Conservation (phyloP, 148 eudicot species). For the Chenopodium suecicum region DNA sequence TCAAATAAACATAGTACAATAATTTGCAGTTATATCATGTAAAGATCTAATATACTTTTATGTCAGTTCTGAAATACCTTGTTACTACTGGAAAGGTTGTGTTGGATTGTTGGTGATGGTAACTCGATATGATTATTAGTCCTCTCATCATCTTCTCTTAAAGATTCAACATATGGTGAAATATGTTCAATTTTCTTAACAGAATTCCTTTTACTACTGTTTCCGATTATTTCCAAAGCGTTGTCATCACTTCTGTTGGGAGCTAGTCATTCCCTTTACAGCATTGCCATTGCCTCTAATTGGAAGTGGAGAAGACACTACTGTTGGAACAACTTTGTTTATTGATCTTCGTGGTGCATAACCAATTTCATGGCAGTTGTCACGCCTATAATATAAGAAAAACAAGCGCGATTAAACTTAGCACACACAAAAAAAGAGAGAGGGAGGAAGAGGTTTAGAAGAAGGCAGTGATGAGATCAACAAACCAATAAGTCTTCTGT, state of each 20-base stretch:
- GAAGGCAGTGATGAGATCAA: background rate
- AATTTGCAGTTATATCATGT: no score
- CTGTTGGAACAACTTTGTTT: constrained; percentile 22
- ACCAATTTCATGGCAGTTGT: constrained; percentile 62
- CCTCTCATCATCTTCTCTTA: constrained; percentile 19
- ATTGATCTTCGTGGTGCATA: constrained; percentile 44
- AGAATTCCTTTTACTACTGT: background rate
- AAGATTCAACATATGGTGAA: background rate
- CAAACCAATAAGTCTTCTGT: constrained; percentile 68
- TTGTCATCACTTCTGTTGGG: background rate
- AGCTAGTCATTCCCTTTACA: background rate
- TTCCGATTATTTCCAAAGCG: background rate
- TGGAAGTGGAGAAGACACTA: constrained; percentile 17
- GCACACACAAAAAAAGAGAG: no score
- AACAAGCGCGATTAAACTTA: background rate
- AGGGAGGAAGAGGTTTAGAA: background rate
- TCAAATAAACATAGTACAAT: no score
- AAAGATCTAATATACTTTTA: no score
- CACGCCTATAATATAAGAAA: constrained; percentile 38
- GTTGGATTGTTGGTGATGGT: constrained; percentile 6
- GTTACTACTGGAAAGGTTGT: background rate
- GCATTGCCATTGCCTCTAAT: constrained; percentile 26
- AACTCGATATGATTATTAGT: constrained; percentile 8
- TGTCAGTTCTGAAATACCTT: constrained; percentile 8
- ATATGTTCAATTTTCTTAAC: background rate